These are phyloP conservation scores for Penicillium coprophilum DNA, from an alignment of 495 filamentous ascomycete genomes.

Conservation along the genomic window DNA sequence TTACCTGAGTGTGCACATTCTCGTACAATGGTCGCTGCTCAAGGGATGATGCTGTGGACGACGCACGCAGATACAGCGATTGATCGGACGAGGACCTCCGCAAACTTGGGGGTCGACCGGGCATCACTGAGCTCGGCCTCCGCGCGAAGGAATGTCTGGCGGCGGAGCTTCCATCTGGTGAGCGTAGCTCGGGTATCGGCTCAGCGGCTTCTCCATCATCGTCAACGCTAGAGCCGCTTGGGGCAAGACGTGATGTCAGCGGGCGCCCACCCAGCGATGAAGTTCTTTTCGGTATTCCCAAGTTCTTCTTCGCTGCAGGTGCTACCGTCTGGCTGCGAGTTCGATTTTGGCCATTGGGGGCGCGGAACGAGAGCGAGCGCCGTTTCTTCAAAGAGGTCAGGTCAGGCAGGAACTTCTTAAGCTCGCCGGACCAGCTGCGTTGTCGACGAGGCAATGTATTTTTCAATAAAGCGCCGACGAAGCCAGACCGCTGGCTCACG, in stretches of 20 bases:
- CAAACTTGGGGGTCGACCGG: slow-evolving; percentile 40
- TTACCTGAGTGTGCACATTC: slow-evolving; percentile 72
- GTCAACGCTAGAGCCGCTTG: slow-evolving; percentile 6
- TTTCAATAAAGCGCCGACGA: slow-evolving; percentile 44
- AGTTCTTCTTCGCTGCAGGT: slow-evolving; percentile 6
- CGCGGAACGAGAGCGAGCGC: slow-evolving; percentile 49
- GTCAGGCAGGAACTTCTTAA: slow-evolving; percentile 46
- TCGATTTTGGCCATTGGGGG: slow-evolving; percentile 28
- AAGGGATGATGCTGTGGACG: slow-evolving; percentile 76
- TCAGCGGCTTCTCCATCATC: slow-evolving; percentile 24
- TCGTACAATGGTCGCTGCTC: slow-evolving; percentile 85
- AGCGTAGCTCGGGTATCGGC: slow-evolving; percentile 30
- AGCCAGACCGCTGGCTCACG: slow-evolving; percentile 32
- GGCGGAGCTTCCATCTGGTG: slow-evolving; percentile 30
- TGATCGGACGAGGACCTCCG: slow-evolving; percentile 72
- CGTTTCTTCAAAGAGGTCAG: slow-evolving; percentile 46
- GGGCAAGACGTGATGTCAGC: background rate
- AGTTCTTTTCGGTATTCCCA: background rate
- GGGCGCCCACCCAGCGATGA: slow-evolving; percentile 16
- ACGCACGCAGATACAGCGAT: slow-evolving; percentile 60
- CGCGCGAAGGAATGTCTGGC: slow-evolving; percentile 39
- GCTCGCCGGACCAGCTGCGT: slow-evolving; percentile 44
- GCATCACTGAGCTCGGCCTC: slow-evolving; percentile 27
- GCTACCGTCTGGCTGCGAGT: slow-evolving; percentile 34
- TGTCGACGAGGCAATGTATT: slow-evolving; percentile 39